These are phyloP conservation scores for Malus orientalis DNA, from an alignment of 306 rosid genomes.

Conservation along the genomic window DNA sequence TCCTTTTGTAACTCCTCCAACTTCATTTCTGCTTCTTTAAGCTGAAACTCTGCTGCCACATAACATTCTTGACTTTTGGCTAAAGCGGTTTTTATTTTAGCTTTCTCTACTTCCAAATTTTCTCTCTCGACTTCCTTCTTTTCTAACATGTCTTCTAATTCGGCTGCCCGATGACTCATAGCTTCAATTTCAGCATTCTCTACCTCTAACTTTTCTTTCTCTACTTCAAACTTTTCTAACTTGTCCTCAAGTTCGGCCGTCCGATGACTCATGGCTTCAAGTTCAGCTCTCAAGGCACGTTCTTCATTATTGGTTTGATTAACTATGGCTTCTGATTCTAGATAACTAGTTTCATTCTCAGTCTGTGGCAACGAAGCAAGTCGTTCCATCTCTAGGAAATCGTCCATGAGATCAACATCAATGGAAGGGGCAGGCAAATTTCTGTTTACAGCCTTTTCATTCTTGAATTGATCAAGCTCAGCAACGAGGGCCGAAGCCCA, in stretches of 20 bases:
- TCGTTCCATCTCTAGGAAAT: slow-evolving; percentile 94
- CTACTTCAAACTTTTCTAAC: slow-evolving; percentile 44
- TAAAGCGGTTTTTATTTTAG: slow-evolving; percentile 37
- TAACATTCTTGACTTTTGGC: slow-evolving; percentile 40
- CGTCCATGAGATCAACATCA: slow-evolving; percentile 82
- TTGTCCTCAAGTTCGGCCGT: slow-evolving; percentile 45
- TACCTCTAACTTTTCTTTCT: slow-evolving; percentile 25
- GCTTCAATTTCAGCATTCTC: slow-evolving; percentile 17
- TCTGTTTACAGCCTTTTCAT: slow-evolving; percentile 41
- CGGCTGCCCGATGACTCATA: slow-evolving; percentile 1
- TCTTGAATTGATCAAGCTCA: slow-evolving; percentile 80
- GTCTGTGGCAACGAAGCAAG: slow-evolving; percentile 63
- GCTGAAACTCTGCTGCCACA: slow-evolving; percentile 47
- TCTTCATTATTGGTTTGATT: slow-evolving; percentile 27
- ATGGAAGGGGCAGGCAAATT: slow-evolving; percentile 43
- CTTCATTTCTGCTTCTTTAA: slow-evolving; percentile 48
- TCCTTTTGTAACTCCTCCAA: slow-evolving; percentile 55
- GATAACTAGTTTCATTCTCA: slow-evolving; percentile 27
- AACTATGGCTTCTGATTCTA: slow-evolving; percentile 28
- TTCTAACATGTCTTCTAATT: slow-evolving; percentile 39
- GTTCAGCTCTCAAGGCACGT: slow-evolving; percentile 44
- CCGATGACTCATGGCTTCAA: slow-evolving; percentile 53
- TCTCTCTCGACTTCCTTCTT: slow-evolving; percentile 49
- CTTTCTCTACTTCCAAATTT: slow-evolving; percentile 8
- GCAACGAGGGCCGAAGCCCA: slow-evolving; percentile 70